A percentile compares a stretch with the other conserved stretches of the same genome.
These are phyloP conservation scores for Moesziomyces antarcticus DNA, from an alignment of 1,284 basidiomycete genomes.

Conservation along the genomic window DNA sequence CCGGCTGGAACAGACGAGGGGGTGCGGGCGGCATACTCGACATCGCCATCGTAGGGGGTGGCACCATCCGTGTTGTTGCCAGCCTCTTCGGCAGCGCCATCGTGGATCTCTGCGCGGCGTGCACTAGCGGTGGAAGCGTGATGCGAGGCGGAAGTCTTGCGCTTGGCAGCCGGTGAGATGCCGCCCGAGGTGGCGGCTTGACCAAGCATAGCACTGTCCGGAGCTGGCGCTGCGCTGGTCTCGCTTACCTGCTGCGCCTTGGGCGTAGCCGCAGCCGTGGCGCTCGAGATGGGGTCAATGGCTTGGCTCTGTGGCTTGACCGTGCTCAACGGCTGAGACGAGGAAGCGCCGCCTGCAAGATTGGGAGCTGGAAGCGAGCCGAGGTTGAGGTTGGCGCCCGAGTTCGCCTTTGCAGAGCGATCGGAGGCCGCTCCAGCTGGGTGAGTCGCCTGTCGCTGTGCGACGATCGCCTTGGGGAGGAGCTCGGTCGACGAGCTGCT, in stretches of 20 bases:
- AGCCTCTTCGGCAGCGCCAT: constrained; percentile 28
- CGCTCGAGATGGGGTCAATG: constrained; percentile 21
- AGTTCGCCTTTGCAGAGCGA: constrained; percentile 7
- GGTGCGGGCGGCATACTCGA: constrained; percentile 57
- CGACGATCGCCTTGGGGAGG: constrained; percentile 37
- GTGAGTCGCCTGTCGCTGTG: constrained; percentile 22
- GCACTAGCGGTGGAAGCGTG: constrained; percentile 31
- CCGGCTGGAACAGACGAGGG: constrained; percentile 28
- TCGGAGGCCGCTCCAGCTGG: constrained; percentile 2
- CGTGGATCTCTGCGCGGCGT: constrained; percentile 37
- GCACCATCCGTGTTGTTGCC: constrained; percentile 46
- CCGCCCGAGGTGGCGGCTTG: constrained; percentile 11
- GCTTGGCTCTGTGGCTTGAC: constrained; percentile 24
- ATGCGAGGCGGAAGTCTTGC: constrained; percentile 40
- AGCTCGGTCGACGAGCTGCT: constrained; percentile 51
- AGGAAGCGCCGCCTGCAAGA: constrained; percentile 1
- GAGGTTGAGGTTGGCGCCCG: constrained; percentile 37
- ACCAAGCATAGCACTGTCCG: constrained; percentile 17
- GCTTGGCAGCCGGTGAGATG: constrained; percentile 23
- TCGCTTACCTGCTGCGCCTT: constrained; percentile 26
- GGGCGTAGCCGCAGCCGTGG: constrained; percentile 20
- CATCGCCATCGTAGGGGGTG: constrained; percentile 62
- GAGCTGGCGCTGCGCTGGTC: constrained; percentile 15
- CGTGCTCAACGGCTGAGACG: constrained; percentile 28
- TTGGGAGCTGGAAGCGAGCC: constrained; percentile 36